Conservation (phyloP, 148 eudicot genomes). For the Mesembryanthemum crystallinum region DNA sequence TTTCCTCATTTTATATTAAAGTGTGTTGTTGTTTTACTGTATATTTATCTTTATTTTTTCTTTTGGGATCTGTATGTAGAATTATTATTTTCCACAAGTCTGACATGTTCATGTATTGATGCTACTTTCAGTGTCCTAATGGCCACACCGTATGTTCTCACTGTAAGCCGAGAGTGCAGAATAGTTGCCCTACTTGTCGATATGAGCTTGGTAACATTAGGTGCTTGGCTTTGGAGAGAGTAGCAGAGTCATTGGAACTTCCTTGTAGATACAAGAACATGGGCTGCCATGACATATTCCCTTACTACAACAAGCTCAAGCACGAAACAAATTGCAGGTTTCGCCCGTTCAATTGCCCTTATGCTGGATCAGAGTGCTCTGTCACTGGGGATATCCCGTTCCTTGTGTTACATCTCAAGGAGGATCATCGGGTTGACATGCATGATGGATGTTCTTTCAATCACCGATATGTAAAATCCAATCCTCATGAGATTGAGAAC, state of each 20-base stretch:
- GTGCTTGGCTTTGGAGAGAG: slow-evolving; percentile 70
- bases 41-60: too few species aligned
- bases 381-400: slow-evolving; percentile 25
- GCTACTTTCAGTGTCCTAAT: slow-evolving; percentile 48
- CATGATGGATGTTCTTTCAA: slow-evolving; percentile 18
- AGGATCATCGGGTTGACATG: slow-evolving; percentile 23
- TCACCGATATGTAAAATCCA: slow-evolving; percentile 23
- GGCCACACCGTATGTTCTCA: slow-evolving; percentile 57
- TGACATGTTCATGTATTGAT: too few species aligned
- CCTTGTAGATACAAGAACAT: slow-evolving; percentile 43
- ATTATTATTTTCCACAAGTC: too few species aligned
- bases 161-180: slow-evolving; percentile 48
- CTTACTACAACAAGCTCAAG: slow-evolving; percentile 20
- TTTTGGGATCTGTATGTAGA: too few species aligned
- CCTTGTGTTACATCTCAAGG: slow-evolving; percentile 24
- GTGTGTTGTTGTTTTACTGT: too few species aligned
- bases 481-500: slow-evolving; percentile 19
- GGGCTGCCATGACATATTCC: slow-evolving; percentile 22
- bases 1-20: too few species aligned
- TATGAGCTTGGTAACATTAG: slow-evolving; percentile 64
- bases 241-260: slow-evolving; percentile 57
- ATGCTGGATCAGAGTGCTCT: slow-evolving; percentile 28
- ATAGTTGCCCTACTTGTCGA: slow-evolving; percentile 56
- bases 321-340: slow-evolving; percentile 25
- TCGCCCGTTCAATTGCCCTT: slow-evolving; percentile 34